Conservation (phyloP, 2,329 filamentous ascomycete genomes). For the Laburnicola sp. region DNA sequence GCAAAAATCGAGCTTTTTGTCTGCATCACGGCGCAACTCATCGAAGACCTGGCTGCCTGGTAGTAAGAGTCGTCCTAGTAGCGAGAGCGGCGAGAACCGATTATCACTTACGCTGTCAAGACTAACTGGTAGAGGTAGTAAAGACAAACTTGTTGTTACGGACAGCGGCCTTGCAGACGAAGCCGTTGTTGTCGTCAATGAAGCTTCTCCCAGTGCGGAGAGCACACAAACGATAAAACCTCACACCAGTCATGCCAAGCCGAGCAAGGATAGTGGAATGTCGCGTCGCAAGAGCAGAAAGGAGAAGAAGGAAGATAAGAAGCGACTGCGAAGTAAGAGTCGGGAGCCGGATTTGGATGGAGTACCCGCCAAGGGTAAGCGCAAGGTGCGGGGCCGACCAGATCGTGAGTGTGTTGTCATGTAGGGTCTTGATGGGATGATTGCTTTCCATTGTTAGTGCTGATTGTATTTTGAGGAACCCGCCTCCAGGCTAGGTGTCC, state of each 20-base stretch:
- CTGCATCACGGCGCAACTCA: constrained; percentile 38
- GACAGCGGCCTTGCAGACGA: constrained; percentile 28
- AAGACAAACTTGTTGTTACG: constrained; percentile 43
- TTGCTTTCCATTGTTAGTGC: too few relatives aligned
- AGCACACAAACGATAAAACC: constrained; percentile 13
- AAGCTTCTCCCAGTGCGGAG: constrained; percentile 20
- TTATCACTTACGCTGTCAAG: constrained; percentile 48
- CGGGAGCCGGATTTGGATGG: constrained; percentile 42
- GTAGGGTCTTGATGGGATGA: constrained; percentile 27
- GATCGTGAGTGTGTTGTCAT: constrained; percentile 52
- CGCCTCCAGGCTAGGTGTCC: constrained; percentile 4
- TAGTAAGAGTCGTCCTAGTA: constrained; percentile 48
- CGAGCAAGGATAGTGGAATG: constrained; percentile 29
- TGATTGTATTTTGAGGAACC: neutral
- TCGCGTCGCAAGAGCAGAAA: constrained; percentile 38
- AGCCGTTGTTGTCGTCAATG: constrained; percentile 34
- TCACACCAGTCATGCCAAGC: constrained; percentile 18
- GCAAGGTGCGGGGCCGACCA: constrained; percentile 38
- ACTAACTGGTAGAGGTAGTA: constrained; percentile 47
- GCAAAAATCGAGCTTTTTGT: constrained; percentile 37
- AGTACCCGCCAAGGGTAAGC: constrained; percentile 28
- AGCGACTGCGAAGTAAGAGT: constrained; percentile 45
- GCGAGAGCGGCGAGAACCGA: constrained; percentile 46
- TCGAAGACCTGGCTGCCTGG: constrained; percentile 38
- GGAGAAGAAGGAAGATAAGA: constrained; percentile 33